These are phyloP conservation scores for Carex arenaria DNA, from an alignment of 202 grass and related monocot genomes.

Conservation along the genomic window DNA sequence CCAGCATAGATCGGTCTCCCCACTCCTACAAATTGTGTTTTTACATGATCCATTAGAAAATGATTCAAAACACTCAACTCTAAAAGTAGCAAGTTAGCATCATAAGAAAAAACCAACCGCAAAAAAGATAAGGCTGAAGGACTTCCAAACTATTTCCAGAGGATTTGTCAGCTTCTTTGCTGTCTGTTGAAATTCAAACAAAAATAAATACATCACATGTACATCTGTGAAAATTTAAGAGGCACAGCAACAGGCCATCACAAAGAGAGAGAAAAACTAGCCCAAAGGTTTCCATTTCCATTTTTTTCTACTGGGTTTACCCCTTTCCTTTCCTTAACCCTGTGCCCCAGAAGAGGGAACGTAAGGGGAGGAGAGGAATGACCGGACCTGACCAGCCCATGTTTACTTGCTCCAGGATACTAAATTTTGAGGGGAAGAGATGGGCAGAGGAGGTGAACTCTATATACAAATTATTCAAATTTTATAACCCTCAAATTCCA, in stretches of 20 bases:
- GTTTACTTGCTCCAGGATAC: too few species aligned
- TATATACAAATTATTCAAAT: too few species aligned
- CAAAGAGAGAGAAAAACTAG: background rate
- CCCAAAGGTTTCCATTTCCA: background rate
- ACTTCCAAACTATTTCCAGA: constrained; percentile 82
- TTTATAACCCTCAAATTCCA: too few species aligned
- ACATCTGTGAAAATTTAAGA: background rate
- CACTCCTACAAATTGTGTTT: constrained; percentile 51
- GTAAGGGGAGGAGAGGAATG: too few species aligned
- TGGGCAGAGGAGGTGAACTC: too few species aligned
- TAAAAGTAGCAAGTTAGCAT: background rate
- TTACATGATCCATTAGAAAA: constrained; percentile 8
- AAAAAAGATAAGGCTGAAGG: constrained; percentile 89
- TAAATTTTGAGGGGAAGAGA: too few species aligned
- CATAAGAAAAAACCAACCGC: constrained; percentile 42
- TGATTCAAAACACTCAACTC: background rate
- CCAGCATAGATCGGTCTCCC: constrained; percentile 97
- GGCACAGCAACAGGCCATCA: background rate
- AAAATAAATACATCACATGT: constrained; percentile 9
- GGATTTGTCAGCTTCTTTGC: constrained; percentile 72
- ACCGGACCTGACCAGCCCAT: too few species aligned
- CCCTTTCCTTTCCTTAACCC: background rate
- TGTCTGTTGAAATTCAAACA: constrained; percentile 39
- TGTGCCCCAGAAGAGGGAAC: too few species aligned
- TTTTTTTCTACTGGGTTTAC: background rate